Evolutionary conservation across 2,329 filamentous ascomycete species (phyloP), one percentile per base, ranked within the genome.

Genomic region (Teratosphaeria nubilosa): DNA sequence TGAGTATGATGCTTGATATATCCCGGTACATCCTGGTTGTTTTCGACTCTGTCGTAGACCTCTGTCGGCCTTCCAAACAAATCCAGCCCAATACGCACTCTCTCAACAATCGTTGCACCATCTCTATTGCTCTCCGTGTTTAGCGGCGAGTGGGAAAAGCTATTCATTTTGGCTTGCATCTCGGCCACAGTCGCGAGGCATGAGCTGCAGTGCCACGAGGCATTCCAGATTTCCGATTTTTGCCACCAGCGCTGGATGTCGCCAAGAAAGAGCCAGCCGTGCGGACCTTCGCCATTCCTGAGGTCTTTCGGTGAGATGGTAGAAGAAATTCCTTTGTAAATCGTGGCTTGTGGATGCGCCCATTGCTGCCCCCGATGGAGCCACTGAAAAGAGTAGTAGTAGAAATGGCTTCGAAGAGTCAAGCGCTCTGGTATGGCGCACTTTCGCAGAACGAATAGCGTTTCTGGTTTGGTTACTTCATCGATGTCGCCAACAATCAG

Each of bases 141-240:
- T 73, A 79, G 77, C 69, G 73, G 77, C 9, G 69, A 70, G 65
- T 85, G 82, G 20, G 80, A 82, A 68, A 83, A 84, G 58, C 77
- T 78, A 10, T 75, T 72, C 73, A 85, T 77, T 69, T 84, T 85
- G 62, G 75, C 77, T 52, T 80, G 70, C 63, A 84, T 74, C 66
- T 83, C 78, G 3, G 74, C 74, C 16, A 86, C 70, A 0, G 80
- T 84, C 20, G 75, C 71, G 66, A 84, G 84, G 71, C 83, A 86
- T 57, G 75, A 80, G 55, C 80, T 83, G 73, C 83, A 86, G 68
- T 86, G 82, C 83, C 83, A 86, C 0, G 73, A 78, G 0, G 81
- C 79, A 63, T 82, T 78, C 64, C 68, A 69, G 34, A 84, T 61
- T 5, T 75, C 73, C 7, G 71, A 75, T 61, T 75, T 76, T 60